These are phyloP conservation scores for Pseudophaeomoniella oleicola DNA, from an alignment of 2,329 filamentous ascomycete genomes.

Conservation along the genomic window DNA sequence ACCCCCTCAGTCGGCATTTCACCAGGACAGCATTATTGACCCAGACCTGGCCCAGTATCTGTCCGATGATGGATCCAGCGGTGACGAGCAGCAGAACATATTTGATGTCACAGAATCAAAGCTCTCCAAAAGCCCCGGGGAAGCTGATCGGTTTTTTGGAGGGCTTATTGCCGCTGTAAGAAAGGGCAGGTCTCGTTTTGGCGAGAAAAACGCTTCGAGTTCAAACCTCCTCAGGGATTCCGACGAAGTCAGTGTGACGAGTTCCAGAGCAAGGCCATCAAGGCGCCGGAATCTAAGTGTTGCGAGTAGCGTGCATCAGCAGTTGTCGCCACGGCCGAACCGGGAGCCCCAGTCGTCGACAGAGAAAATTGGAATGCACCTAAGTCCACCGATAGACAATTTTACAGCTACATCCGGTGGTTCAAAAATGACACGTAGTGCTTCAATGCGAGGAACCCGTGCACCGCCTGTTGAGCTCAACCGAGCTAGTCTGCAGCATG, in stretches of 20 bases:
- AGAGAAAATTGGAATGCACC: background rate
- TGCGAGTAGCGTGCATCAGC: conserved; percentile 57
- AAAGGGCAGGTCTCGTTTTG: conserved; percentile 57
- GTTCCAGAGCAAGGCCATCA: conserved; percentile 43
- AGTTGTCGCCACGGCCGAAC: conserved; percentile 55
- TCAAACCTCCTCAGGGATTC: conserved; percentile 56
- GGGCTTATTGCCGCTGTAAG: conserved; percentile 58
- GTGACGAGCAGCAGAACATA: conserved; percentile 80
- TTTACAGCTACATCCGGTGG: conserved; percentile 17
- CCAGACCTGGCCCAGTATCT: conserved; percentile 90
- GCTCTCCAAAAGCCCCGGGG: conserved; percentile 47
- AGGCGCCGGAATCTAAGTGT: conserved; percentile 73
- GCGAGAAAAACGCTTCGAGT: conserved; percentile 53
- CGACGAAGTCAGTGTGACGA: conserved; percentile 49
- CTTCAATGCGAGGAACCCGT: conserved; percentile 63
- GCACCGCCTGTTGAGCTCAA: conserved; percentile 73
- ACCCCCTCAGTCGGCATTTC: conserved; percentile 71
- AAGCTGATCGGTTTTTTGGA: conserved; percentile 61
- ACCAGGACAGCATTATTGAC: conserved; percentile 97
- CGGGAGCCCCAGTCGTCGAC: conserved; percentile 38
- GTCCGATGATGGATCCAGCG: conserved; percentile 86
- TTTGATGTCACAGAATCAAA: conserved; percentile 59
- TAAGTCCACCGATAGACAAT: background rate
- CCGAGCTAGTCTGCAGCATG: conserved; percentile 72
- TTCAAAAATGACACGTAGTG: conserved; percentile 55